Percentiles rank a stretch among this genome's conserved stretches.
Evolutionary conservation across 2,329 filamentous ascomycete genomes (phyloP).

Genomic region (Penicillium nordicum): DNA sequence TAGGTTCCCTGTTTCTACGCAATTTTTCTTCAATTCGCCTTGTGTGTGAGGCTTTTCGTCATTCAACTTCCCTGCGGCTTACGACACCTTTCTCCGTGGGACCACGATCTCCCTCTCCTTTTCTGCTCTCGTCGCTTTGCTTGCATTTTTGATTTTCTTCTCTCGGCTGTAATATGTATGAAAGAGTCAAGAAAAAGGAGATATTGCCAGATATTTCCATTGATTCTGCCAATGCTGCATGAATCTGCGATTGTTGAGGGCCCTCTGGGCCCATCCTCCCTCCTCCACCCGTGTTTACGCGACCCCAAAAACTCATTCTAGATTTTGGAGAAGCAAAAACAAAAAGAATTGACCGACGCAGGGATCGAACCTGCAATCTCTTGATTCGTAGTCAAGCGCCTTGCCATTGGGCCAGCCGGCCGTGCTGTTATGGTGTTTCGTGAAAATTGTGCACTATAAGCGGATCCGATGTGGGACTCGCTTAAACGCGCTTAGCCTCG

Average conservation of each 20-base stretch:
- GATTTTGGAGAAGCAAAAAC: no score
- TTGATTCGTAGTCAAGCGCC: conserved; percentile 53
- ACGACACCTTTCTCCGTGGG: no score
- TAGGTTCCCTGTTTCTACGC: neutral
- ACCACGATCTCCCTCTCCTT: neutral
- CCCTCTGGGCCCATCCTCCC: neutral
- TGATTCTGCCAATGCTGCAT: no score
- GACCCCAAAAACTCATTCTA: no score
- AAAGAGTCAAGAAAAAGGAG: neutral
- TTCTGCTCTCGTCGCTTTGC: neutral
- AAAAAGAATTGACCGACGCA: conserved; percentile 36
- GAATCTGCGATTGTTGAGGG: no score
- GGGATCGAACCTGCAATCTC: conserved; percentile 50
- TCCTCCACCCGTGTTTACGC: no score
- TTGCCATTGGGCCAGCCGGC: conserved; percentile 48
- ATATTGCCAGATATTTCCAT: neutral
- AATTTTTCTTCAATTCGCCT: neutral
- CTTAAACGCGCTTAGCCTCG: neutral
- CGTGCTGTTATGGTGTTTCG: neutral
- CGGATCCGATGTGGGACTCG: neutral
- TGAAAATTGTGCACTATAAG: neutral
- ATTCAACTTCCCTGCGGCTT: neutral
- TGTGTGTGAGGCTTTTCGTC: neutral
- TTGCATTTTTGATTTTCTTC: neutral
- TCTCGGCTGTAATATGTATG: neutral